phyloP scores from a whole-genome alignment of 192 early-diverging fungal genomes.

The Linderina pennispora region DNA sequence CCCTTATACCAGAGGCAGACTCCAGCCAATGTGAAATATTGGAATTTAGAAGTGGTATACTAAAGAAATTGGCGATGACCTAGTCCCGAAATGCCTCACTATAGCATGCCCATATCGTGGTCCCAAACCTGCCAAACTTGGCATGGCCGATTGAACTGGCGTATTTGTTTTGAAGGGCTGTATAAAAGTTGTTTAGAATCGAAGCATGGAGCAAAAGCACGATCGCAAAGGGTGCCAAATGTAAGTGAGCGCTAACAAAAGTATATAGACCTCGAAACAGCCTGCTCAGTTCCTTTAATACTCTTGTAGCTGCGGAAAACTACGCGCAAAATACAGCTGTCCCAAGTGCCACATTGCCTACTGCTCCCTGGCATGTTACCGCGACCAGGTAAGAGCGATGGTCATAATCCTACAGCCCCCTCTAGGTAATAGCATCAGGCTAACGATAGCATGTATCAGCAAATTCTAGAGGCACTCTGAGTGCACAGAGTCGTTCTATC shows the following conservation, averaged over 20 bases:
- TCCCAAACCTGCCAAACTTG: too few relatives aligned
- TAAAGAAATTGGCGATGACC: too few relatives aligned
- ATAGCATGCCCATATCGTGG: too few relatives aligned
- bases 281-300: background rate
- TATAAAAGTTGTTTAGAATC: too few relatives aligned
- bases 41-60: too few relatives aligned
- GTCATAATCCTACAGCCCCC: background rate
- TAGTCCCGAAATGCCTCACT: too few relatives aligned
- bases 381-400: slow-evolving; percentile 25
- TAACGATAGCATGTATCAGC: background rate
- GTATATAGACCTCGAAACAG: background rate
- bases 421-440: background rate
- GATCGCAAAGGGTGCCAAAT: background rate
- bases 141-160: too few relatives aligned
- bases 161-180: too few relatives aligned
- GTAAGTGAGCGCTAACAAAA: background rate
- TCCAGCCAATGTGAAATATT: too few relatives aligned
- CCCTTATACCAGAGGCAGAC: too few relatives aligned
- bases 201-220: background rate
- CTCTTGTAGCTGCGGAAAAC: slow-evolving; percentile 26
- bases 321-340: slow-evolving; percentile 37
- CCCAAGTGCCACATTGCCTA: slow-evolving; percentile 35
- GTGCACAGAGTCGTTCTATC: slow-evolving; percentile 42
- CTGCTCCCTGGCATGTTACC: slow-evolving; percentile 38
- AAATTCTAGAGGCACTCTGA: slow-evolving; percentile 13